Percentiles rank a stretch among this genome's conserved stretches.
phyloP scores from a whole-genome alignment of 148 eudicot genomes.

The Mesembryanthemum crystallinum region DNA sequence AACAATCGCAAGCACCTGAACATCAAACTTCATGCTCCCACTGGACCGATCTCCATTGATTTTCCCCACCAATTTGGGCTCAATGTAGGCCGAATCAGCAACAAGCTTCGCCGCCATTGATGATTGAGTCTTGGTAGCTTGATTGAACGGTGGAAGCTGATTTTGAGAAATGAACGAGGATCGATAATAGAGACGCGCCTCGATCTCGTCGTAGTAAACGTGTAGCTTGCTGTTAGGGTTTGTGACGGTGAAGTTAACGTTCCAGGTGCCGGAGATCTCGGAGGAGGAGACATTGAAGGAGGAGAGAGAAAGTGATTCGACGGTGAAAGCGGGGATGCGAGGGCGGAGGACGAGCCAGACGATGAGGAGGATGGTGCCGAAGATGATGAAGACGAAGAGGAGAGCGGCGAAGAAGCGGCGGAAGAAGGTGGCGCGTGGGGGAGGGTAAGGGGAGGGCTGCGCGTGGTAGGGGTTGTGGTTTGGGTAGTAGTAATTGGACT shows the following conservation, averaged over 20 bases:
- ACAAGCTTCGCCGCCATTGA: conserved; percentile 37
- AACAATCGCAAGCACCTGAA: conserved; percentile 43
- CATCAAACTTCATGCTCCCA: conserved; percentile 41
- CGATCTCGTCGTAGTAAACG: conserved; percentile 43
- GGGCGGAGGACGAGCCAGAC: conserved; percentile 82
- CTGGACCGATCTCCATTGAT: conserved; percentile 34
- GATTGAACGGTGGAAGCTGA: conserved; percentile 49
- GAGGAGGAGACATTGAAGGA: conserved; percentile 41
- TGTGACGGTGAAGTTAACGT: background rate
- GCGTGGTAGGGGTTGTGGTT: conserved; percentile 30
- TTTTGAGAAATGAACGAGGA: conserved; percentile 30
- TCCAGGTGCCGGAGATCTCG: conserved; percentile 32
- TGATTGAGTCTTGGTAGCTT: conserved; percentile 38
- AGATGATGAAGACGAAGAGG: conserved; percentile 46
- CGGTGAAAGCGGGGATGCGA: conserved; percentile 55
- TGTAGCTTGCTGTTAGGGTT: conserved; percentile 34
- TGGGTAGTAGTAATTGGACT: conserved; percentile 35
- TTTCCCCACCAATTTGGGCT: conserved; percentile 9
- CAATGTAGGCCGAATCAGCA: conserved; percentile 36
- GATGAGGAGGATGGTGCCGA: conserved; percentile 53
- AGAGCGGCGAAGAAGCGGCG: conserved; percentile 58
- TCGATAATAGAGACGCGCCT: conserved; percentile 35
- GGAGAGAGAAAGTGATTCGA: conserved; percentile 44
- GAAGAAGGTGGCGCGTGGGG: conserved; percentile 54
- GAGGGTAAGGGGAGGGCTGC: conserved; percentile 27